phyloP scores from a whole-genome alignment of 768 basidiomycete species.

The Erythrobasidium yunnanense region DNA sequence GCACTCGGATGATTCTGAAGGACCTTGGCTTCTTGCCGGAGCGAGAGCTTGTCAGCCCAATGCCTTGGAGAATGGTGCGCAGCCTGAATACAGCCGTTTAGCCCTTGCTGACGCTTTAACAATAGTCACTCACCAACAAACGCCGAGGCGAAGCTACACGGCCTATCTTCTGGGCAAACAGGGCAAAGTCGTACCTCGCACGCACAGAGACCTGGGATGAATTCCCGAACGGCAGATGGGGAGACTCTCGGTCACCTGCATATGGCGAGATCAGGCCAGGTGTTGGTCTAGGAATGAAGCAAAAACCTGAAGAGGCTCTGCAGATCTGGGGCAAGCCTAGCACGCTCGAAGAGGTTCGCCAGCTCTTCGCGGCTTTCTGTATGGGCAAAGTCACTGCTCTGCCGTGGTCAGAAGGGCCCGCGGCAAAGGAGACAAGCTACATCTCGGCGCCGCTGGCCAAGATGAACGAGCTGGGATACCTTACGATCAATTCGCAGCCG shows the following conservation, averaged over 20 bases:
- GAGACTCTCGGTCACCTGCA: constrained; percentile 90
- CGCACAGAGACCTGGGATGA: constrained; percentile 95
- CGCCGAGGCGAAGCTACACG: constrained; percentile 84
- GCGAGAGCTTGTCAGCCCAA: constrained; percentile 79
- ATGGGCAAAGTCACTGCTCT: constrained; percentile 57
- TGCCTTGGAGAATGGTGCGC: constrained; percentile 89
- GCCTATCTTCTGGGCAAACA: constrained; percentile 98
- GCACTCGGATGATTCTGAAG: constrained; percentile 85
- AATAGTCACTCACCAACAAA: constrained; percentile 77
- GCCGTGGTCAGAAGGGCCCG: constrained; percentile 72
- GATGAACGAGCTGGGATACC: constrained; percentile 82
- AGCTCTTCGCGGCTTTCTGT: constrained; percentile 69
- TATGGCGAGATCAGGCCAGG: constrained; percentile 86
- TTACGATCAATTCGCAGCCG: constrained; percentile 97
- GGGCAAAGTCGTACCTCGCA: constrained; percentile 84
- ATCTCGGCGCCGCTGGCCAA: constrained; percentile 58
- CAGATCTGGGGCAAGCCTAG: constrained; percentile 67
- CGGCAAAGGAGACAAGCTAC: constrained; percentile 65
- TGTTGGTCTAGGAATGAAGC: constrained; percentile 81
- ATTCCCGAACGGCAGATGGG: constrained; percentile 97
- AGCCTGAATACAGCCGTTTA: background rate
- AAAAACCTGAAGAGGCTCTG: constrained; percentile 49
- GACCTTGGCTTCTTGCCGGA: constrained; percentile 79
- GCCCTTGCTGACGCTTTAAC: constrained; percentile 33
- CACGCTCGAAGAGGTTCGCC: constrained; percentile 57